These are phyloP conservation scores for Puccinia horiana DNA, from an alignment of 1,284 basidiomycete genomes.

Conservation along the genomic window DNA sequence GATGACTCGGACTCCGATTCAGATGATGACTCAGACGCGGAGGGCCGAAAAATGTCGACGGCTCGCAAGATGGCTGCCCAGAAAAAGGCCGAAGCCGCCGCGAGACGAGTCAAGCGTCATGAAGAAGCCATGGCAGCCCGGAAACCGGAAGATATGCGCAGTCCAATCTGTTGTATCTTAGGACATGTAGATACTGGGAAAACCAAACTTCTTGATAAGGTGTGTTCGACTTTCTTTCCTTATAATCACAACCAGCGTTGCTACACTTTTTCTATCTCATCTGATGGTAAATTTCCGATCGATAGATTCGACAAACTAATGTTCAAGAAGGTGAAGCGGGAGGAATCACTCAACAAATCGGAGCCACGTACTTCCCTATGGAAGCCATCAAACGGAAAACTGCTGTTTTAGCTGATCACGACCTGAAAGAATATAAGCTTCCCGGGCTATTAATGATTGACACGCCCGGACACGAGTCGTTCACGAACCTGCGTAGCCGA, in stretches of 20 bases:
- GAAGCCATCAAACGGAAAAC: slow-evolving; percentile 96
- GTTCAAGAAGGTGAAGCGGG: slow-evolving; percentile 99
- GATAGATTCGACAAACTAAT: slow-evolving; percentile 92
- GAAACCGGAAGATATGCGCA: slow-evolving; percentile 85
- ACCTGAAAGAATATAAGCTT: slow-evolving; percentile 87
- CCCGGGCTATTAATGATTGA: slow-evolving; percentile 96
- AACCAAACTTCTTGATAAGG: slow-evolving; percentile 97
- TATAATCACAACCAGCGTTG: background rate
- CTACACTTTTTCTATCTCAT: background rate
- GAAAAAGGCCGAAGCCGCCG: slow-evolving; percentile 79
- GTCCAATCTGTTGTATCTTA: slow-evolving; percentile 98
- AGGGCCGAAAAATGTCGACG: slow-evolving; percentile 58
- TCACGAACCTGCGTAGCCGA: slow-evolving; percentile 93
- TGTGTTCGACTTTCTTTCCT: slow-evolving; percentile 56
- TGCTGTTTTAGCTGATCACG: slow-evolving; percentile 81
- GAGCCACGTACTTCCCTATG: slow-evolving; percentile 99
- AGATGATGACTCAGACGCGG: slow-evolving; percentile 62
- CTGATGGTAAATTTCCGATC: background rate
- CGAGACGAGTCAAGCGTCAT: slow-evolving; percentile 76
- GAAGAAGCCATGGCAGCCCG: slow-evolving; percentile 83
- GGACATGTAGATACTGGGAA: slow-evolving; percentile 99
- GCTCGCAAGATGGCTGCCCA: slow-evolving; percentile 68
- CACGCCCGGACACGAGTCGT: slow-evolving; percentile 99
- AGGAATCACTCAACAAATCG: slow-evolving; percentile 99
- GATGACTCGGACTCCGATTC: slow-evolving; percentile 66